A percentile compares a stretch with the other conserved stretches of the same genome.
These are phyloP conservation scores for Arachis hypogaea DNA, from an alignment of 306 rosid species.

Conservation along the genomic window DNA sequence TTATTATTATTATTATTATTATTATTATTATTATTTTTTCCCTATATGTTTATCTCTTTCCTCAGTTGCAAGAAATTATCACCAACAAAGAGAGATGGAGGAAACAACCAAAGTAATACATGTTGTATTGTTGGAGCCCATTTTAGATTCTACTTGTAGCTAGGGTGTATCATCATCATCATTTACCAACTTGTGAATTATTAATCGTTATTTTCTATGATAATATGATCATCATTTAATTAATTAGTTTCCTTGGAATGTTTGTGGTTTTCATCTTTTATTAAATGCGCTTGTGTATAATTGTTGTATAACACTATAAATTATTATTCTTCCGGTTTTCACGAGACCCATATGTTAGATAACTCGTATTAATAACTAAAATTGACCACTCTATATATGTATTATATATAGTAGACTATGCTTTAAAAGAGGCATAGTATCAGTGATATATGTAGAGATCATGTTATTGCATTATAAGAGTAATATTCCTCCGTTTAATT, in stretches of 20 bases:
- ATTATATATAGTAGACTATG: not conserved
- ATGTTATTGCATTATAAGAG: not conserved
- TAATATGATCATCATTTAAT: not conserved
- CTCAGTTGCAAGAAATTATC: not conserved
- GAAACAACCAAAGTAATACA: conserved; percentile 15
- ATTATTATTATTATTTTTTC: not conserved
- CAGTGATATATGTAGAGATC: conserved; percentile 40
- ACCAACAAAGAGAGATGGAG: not conserved
- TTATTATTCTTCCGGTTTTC: conserved; percentile 17
- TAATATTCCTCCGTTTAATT: too few relatives aligned
- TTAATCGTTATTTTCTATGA: not conserved
- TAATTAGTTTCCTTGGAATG: conserved; percentile 33
- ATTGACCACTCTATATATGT: conserved; percentile 18
- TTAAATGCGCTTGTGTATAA: conserved; percentile 14
- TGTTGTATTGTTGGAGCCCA: not conserved
- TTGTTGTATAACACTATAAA: conserved; percentile 1
- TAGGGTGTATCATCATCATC: not conserved
- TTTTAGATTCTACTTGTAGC: too few relatives aligned
- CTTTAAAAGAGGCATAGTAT: conserved; percentile 26
- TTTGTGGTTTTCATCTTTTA: conserved; percentile 19
- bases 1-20: not conserved
- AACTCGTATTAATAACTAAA: not conserved
- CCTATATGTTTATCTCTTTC: not conserved
- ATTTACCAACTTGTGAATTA: conserved; percentile 25
- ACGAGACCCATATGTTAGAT: conserved; percentile 10